phyloP scores from a whole-genome alignment of 2,329 filamentous ascomycete genomes.

The Monosporascus sp. region DNA sequence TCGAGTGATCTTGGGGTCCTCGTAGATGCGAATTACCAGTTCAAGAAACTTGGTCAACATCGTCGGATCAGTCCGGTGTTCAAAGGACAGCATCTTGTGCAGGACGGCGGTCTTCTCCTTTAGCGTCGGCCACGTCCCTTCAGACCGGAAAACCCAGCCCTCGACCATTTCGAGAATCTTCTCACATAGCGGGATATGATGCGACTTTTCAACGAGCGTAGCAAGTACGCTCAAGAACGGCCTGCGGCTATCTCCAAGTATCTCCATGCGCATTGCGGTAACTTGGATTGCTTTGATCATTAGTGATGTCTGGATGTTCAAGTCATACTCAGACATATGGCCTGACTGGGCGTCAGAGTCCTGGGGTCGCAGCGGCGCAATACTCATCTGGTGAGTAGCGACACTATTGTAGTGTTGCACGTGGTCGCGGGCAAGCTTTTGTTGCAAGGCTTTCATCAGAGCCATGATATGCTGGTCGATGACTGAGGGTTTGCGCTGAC shows the following conservation, averaged over 20 bases:
- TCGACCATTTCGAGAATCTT: slow-evolving; percentile 95
- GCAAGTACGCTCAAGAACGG: slow-evolving; percentile 94
- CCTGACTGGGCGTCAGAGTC: slow-evolving; percentile 49
- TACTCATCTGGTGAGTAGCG: slow-evolving; percentile 44
- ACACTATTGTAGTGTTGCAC: slow-evolving; percentile 66
- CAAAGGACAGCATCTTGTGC: slow-evolving; percentile 98
- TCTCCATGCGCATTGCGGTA: slow-evolving; percentile 86
- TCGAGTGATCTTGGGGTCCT: slow-evolving; percentile 90
- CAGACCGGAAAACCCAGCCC: slow-evolving; percentile 90
- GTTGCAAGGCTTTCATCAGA: slow-evolving; percentile 89
- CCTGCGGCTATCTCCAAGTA: slow-evolving; percentile 80
- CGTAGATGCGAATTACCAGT: slow-evolving; percentile 95
- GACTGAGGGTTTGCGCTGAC: slow-evolving; percentile 74
- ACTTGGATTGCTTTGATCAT: slow-evolving; percentile 96
- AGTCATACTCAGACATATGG: slow-evolving; percentile 67
- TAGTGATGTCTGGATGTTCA: slow-evolving; percentile 82
- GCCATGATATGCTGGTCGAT: slow-evolving; percentile 84
- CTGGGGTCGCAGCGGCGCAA: slow-evolving; percentile 36
- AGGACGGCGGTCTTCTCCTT: slow-evolving; percentile 99
- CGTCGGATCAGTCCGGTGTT: slow-evolving; percentile 73
- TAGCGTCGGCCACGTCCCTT: slow-evolving; percentile 90
- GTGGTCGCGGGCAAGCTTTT: slow-evolving; percentile 89
- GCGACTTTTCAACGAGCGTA: slow-evolving; percentile 90
- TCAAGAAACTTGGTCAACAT: slow-evolving; percentile 92
- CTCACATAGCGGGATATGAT: slow-evolving; percentile 78